A percentile compares a stretch with the other conserved stretches of the same genome.
Evolutionary conservation across 345 rosid species (phyloP).

Genomic region (Citrus medica): DNA sequence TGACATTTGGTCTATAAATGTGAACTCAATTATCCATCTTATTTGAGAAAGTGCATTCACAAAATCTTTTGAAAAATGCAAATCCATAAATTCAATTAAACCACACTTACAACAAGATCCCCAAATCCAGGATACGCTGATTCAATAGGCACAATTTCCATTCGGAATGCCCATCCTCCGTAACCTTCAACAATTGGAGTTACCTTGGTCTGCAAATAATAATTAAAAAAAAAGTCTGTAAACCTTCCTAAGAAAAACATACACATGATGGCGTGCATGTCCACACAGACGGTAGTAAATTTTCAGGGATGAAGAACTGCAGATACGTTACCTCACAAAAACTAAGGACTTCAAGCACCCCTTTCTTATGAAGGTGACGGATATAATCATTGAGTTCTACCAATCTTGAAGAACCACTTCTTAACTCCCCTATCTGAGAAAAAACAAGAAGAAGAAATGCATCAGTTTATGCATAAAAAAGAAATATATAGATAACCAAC

Average conservation of each 20-base stretch:
- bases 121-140: slow-evolving; percentile 99
- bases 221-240: background rate
- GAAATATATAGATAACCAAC: background rate
- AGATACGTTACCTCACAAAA: slow-evolving; percentile 78
- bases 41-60: background rate
- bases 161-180: slow-evolving; percentile 95
- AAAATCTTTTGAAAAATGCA: background rate
- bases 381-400: slow-evolving; percentile 81
- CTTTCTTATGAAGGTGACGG: slow-evolving; percentile 78
- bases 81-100: background rate
- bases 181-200: slow-evolving; percentile 97
- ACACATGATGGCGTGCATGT: background rate
- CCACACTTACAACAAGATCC: slow-evolving; percentile 76
- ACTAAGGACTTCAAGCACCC: slow-evolving; percentile 79
- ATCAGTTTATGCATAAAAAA: slow-evolving; percentile 1
- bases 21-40: background rate
- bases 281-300: too few relatives aligned
- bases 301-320: background rate
- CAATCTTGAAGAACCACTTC: slow-evolving; percentile 91
- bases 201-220: slow-evolving; percentile 75
- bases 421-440: slow-evolving; percentile 78
- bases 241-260: background rate
- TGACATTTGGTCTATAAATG: background rate
- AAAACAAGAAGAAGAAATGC: slow-evolving; percentile 11
- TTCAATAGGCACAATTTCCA: slow-evolving; percentile 95